These are phyloP conservation scores for Heliosperma pusillum DNA, from an alignment of 148 eudicot genomes.

Conservation along the genomic window DNA sequence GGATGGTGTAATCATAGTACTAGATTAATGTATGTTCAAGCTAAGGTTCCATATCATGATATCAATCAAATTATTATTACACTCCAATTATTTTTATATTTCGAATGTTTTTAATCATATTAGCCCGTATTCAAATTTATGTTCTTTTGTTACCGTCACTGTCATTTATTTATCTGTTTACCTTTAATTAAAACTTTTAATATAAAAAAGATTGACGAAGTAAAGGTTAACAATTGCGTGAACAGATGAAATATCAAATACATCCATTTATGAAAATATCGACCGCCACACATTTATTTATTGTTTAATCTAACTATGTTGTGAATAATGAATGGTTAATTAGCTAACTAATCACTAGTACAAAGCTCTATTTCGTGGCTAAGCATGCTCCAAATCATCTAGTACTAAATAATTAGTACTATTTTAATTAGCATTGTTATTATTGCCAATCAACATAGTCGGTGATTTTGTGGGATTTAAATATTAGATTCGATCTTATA, in stretches of 20 bases:
- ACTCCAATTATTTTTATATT: no score
- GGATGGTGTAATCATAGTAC: conserved; percentile 15
- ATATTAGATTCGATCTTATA: neutral
- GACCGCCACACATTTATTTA: neutral
- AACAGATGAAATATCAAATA: neutral
- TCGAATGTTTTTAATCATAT: no score
- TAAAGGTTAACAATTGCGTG: no score
- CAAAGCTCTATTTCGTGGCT: neutral
- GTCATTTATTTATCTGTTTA: no score
- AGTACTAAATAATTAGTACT: neutral
- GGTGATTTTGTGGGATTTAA: conserved; percentile 20
- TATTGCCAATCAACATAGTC: conserved; percentile 17
- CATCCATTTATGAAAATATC: neutral
- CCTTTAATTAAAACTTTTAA: no score
- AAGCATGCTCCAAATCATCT: conserved; percentile 13
- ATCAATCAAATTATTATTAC: conserved; percentile 16
- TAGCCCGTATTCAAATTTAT: no score
- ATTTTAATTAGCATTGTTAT: conserved; percentile 6
- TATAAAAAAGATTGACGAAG: no score
- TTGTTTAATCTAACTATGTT: neutral
- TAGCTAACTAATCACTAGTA: neutral
- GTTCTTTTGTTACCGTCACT: no score
- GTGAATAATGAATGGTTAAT: neutral
- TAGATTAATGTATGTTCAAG: conserved; percentile 14
- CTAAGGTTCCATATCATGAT: conserved; percentile 18